Evolutionary conservation across 2,329 filamentous ascomycete genomes (phyloP).

Genomic region (Ophiostoma sp.): DNA sequence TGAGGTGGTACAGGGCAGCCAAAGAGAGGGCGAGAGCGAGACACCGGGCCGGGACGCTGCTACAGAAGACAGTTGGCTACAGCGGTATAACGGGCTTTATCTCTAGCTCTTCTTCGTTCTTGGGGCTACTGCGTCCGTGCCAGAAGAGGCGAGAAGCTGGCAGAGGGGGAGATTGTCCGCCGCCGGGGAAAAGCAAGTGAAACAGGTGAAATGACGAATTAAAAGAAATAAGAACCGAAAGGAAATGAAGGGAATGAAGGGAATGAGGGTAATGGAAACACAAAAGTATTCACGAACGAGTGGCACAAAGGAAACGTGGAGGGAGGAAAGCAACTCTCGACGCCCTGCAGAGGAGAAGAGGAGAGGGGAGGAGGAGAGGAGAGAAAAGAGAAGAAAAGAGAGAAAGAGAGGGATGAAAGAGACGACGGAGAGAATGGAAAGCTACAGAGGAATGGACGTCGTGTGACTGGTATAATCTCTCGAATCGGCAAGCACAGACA

Average conservation of each 20-base stretch:
- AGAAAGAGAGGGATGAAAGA: constrained; percentile 12
- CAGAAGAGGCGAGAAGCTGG: not conserved
- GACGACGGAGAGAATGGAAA: not conserved
- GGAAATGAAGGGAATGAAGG: constrained; percentile 12
- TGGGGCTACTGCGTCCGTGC: not conserved
- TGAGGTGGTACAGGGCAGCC: not conserved
- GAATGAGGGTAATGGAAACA: not conserved
- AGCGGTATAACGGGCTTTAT: not conserved
- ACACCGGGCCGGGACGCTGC: constrained; percentile 20
- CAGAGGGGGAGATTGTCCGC: not conserved
- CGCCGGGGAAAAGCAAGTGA: constrained; percentile 6
- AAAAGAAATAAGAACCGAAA: not conserved
- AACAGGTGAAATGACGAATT: constrained; percentile 3
- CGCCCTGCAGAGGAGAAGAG: not conserved
- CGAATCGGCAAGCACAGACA: not conserved
- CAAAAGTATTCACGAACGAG: not conserved
- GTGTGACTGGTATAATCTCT: not conserved
- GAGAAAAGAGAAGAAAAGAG: not conserved
- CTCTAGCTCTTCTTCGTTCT: not conserved
- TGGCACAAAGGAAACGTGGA: constrained; percentile 9
- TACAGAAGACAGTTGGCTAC: constrained; percentile 4
- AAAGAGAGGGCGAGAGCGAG: not conserved
- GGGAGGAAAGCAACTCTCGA: constrained; percentile 3
- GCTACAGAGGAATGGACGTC: not conserved
- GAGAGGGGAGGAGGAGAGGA: constrained; percentile 9